These are phyloP conservation scores for Mycena rosella DNA, from an alignment of 768 basidiomycete genomes.

Conservation along the genomic window DNA sequence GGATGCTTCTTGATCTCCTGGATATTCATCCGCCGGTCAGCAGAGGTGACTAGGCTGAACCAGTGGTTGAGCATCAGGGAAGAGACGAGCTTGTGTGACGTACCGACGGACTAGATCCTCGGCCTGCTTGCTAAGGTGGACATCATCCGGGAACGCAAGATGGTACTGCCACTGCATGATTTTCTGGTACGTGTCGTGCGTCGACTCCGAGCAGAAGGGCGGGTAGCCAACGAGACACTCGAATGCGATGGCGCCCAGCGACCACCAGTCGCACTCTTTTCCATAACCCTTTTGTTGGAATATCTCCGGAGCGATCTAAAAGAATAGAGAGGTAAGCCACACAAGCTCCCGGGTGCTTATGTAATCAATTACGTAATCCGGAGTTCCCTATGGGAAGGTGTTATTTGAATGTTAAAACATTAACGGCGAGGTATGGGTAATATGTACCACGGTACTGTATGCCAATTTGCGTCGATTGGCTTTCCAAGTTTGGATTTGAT, in stretches of 20 bases:
- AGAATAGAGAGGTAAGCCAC: too few relatives aligned
- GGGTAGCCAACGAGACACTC: conserved; percentile 97
- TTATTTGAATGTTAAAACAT: too few relatives aligned
- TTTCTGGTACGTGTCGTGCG: conserved; percentile 98
- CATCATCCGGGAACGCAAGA: conserved; percentile 93
- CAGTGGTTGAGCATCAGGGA: neutral
- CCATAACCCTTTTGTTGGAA: conserved; percentile 97
- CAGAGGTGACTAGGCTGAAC: conserved; percentile 83
- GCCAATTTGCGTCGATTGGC: conserved; percentile 97
- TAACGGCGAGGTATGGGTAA: too few relatives aligned
- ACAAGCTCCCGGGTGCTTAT: too few relatives aligned
- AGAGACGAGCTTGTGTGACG: conserved; percentile 37
- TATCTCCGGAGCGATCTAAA: conserved; percentile 98
- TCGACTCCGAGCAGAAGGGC: conserved; percentile 89
- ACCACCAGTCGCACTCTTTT: conserved; percentile 99
- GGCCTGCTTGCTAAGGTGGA: conserved; percentile 90
- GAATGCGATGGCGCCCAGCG: conserved; percentile 98
- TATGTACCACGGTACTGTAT: too few relatives aligned
- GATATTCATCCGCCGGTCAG: conserved; percentile 80
- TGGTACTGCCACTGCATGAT: conserved; percentile 95
- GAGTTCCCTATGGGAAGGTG: too few relatives aligned
- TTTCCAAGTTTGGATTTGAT: conserved; percentile 98
- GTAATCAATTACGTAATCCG: too few relatives aligned
- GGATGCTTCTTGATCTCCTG: conserved; percentile 93
- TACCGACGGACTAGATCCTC: conserved; percentile 91